Conservation (phyloP, 768 basidiomycete species). For the Psilocybe subaeruginosa region DNA sequence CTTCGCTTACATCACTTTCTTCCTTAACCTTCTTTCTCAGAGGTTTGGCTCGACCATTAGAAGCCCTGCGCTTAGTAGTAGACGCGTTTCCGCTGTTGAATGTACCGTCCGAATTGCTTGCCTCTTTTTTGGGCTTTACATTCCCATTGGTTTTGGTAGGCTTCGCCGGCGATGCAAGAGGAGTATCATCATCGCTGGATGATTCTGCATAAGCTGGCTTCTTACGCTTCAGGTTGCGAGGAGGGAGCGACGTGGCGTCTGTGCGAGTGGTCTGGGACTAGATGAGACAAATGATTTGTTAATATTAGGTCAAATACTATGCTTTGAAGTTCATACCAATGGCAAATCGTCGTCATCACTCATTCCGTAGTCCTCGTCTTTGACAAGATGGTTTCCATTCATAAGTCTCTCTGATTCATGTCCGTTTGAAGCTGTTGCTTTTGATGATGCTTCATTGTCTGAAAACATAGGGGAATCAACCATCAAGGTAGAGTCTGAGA, state of each 20-base stretch:
- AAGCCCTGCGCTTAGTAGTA: conserved; percentile 48
- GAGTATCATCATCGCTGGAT: conserved; percentile 74
- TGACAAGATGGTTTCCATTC: conserved; percentile 47
- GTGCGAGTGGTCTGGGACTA: conserved; percentile 59
- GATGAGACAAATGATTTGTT: conserved; percentile 21
- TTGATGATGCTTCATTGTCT: conserved; percentile 57
- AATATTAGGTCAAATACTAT: conserved; percentile 16
- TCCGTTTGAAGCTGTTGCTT: conserved; percentile 43
- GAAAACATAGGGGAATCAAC: conserved; percentile 53
- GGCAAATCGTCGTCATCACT: conserved; percentile 77
- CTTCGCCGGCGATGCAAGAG: conserved; percentile 73
- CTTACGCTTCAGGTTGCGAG: conserved; percentile 61
- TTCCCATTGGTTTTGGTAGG: conserved; percentile 42
- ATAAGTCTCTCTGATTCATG: conserved; percentile 41
- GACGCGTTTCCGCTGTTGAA: conserved; percentile 44
- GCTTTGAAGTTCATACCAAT: conserved; percentile 50
- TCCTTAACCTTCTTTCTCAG: conserved; percentile 71
- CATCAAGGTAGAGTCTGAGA: conserved; percentile 19
- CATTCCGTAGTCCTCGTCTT: conserved; percentile 48
- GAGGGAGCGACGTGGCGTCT: conserved; percentile 44
- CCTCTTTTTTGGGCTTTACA: conserved; percentile 32
- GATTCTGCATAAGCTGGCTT: conserved; percentile 54
- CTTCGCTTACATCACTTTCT: conserved; percentile 34
- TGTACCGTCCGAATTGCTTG: conserved; percentile 39
- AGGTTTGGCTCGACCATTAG: conserved; percentile 51